These are phyloP conservation scores for Cladosporium sp. DNA, from an alignment of 2,329 filamentous ascomycete genomes.

Conservation along the genomic window DNA sequence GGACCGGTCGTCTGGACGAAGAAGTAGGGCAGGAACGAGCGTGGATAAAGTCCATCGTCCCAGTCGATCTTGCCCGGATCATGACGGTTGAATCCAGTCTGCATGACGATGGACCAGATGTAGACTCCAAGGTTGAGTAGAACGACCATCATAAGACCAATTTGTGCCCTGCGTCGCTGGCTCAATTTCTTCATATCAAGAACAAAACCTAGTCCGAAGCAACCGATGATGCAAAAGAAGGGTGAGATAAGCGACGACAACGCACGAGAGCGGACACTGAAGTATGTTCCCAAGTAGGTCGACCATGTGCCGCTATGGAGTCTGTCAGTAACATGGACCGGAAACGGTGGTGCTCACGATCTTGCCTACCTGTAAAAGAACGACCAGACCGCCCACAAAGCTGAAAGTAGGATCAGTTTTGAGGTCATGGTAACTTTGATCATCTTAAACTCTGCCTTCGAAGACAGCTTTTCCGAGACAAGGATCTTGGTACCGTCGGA, in stretches of 20 bases:
- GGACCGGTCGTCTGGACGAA: constrained; percentile 23
- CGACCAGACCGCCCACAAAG: constrained; percentile 35
- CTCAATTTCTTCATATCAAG: constrained; percentile 62
- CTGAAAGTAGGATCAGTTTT: constrained; percentile 25
- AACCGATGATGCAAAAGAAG: constrained; percentile 5
- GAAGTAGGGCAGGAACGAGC: constrained; percentile 22
- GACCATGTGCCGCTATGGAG: constrained; percentile 34
- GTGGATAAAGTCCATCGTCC: constrained; percentile 17
- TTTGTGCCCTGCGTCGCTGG: constrained; percentile 43
- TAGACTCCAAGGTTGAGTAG: constrained; percentile 22
- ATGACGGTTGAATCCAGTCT: constrained; percentile 15
- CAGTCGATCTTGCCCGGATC: constrained; percentile 28
- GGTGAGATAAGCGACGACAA: constrained; percentile 28
- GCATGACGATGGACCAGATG: constrained; percentile 22
- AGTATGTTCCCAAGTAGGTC: constrained; percentile 33
- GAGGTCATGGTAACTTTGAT: constrained; percentile 5
- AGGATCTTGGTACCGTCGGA: constrained; percentile 31
- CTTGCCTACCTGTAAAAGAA: constrained; percentile 41
- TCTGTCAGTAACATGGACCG: constrained; percentile 47
- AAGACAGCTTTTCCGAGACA: constrained; percentile 21
- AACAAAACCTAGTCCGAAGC: constrained; percentile 41
- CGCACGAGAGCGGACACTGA: constrained; percentile 32
- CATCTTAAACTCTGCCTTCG: constrained; percentile 25
- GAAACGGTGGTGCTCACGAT: constrained; percentile 39
- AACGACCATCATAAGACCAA: constrained; percentile 43